phyloP scores from a whole-genome alignment of 2,329 filamentous ascomycete species.

The Basipetospora chlamydospora region DNA sequence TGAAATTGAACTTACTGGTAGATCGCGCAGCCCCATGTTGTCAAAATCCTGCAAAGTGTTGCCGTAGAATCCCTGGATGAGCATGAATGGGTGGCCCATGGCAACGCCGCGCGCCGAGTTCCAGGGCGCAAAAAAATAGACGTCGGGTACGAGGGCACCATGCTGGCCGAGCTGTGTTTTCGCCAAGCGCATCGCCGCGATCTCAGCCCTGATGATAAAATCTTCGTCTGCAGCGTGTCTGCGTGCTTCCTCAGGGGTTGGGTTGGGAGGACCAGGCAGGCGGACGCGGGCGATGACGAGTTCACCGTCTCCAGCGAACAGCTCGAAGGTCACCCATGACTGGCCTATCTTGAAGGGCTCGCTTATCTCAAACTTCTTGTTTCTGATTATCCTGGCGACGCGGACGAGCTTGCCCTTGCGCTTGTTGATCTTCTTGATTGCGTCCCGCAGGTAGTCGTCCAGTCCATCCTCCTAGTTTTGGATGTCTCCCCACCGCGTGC shows the following conservation, averaged over 20 bases:
- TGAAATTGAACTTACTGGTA: neutral
- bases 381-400: no score
- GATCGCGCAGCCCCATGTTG: neutral
- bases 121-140: neutral
- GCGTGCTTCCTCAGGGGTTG: no score
- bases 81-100: neutral
- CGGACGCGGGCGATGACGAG: neutral
- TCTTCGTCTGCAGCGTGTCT: neutral
- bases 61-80: neutral
- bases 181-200: neutral
- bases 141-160: neutral
- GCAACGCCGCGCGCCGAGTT: neutral
- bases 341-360: neutral
- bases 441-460: no score
- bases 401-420: no score
- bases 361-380: no score
- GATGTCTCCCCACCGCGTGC: no score
- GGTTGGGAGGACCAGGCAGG: no score
- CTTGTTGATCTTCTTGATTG: no score
- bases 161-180: no score
- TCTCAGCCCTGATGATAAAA: neutral
- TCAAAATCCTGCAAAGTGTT: neutral
- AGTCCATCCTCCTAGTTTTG: no score
- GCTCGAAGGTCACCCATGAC: neutral
- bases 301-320: neutral